These are phyloP conservation scores for Saccharomycopsis sp. DNA, from an alignment of 805 yeast species.

Conservation along the genomic window DNA sequence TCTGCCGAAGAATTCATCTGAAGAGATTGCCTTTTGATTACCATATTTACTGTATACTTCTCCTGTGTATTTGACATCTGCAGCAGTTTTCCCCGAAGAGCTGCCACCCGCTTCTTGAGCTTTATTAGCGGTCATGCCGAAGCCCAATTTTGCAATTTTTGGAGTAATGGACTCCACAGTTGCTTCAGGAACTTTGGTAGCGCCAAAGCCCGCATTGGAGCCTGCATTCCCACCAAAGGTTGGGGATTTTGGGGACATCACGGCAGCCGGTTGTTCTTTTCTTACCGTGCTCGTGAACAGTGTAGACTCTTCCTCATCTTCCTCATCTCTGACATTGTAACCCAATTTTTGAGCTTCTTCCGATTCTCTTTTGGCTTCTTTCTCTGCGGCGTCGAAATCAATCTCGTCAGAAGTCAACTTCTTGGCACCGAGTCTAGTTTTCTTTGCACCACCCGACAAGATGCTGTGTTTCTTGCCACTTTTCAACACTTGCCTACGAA, in stretches of 20 bases:
- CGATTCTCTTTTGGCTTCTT: slow-evolving; percentile 74
- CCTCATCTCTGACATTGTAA: slow-evolving; percentile 29
- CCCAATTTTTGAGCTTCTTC: slow-evolving; percentile 46
- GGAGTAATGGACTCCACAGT: slow-evolving; percentile 48
- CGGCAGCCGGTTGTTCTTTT: slow-evolving; percentile 1
- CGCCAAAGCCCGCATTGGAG: neutral
- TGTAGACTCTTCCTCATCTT: slow-evolving; percentile 18
- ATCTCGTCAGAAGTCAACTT: slow-evolving; percentile 42
- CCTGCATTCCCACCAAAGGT: neutral
- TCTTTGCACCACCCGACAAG: slow-evolving; percentile 43
- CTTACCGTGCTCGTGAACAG: neutral
- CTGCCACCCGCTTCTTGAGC: slow-evolving; percentile 32
- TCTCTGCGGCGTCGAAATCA: slow-evolving; percentile 61
- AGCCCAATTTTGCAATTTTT: slow-evolving; percentile 73
- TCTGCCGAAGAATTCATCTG: slow-evolving; percentile 90
- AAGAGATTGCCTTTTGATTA: slow-evolving; percentile 85
- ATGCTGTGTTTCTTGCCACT: slow-evolving; percentile 34
- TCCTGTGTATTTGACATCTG: slow-evolving; percentile 61
- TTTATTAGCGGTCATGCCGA: slow-evolving; percentile 75
- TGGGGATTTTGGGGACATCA: slow-evolving; percentile 3
- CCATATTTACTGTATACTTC: slow-evolving; percentile 74
- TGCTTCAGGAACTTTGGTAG: slow-evolving; percentile 1
- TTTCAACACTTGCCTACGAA: slow-evolving; percentile 20
- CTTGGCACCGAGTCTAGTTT: slow-evolving; percentile 51
- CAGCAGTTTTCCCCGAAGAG: slow-evolving; percentile 31